Percentiles rank a stretch among this genome's conserved stretches.
phyloP scores from a whole-genome alignment of 768 basidiomycete genomes.

The Exidia glandulosa region DNA sequence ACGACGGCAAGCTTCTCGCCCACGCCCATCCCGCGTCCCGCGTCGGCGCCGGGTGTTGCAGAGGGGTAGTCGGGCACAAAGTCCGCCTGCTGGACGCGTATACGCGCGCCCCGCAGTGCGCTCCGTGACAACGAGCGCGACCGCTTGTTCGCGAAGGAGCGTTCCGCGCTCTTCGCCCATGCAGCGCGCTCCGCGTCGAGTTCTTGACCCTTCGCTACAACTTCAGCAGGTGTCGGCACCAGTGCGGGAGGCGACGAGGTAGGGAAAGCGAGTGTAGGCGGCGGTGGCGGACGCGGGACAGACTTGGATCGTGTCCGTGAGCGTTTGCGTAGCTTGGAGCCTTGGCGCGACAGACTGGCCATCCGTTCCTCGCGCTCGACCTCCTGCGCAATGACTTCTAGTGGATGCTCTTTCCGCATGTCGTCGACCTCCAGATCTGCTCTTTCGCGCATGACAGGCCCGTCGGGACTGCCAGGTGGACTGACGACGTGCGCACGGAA shows the following conservation, averaged over 20 bases:
- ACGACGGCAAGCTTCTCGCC: neutral
- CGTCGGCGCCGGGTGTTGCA: neutral
- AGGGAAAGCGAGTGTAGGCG: neutral
- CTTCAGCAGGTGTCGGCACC: neutral
- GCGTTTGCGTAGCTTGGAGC: neutral
- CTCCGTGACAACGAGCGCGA: neutral
- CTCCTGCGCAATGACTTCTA: neutral
- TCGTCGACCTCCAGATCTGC: neutral
- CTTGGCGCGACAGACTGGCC: neutral
- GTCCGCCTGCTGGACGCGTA: neutral
- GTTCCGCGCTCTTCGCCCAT: neutral
- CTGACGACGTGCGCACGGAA: constrained; percentile 36
- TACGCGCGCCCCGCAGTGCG: neutral
- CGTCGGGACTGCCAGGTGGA: constrained; percentile 50
- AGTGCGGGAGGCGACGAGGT: neutral
- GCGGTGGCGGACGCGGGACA: neutral
- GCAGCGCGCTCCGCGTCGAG: neutral
- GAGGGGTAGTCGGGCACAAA: neutral
- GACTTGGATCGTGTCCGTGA: neutral
- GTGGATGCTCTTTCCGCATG: neutral
- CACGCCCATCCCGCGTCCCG: neutral
- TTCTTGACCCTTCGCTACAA: neutral
- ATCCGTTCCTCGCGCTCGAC: neutral
- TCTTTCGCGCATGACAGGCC: too few species aligned
- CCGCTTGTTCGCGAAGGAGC: neutral